Evolutionary conservation across 192 early-diverging fungal genomes (phyloP).

Genomic region (Gigaspora rosea): DNA sequence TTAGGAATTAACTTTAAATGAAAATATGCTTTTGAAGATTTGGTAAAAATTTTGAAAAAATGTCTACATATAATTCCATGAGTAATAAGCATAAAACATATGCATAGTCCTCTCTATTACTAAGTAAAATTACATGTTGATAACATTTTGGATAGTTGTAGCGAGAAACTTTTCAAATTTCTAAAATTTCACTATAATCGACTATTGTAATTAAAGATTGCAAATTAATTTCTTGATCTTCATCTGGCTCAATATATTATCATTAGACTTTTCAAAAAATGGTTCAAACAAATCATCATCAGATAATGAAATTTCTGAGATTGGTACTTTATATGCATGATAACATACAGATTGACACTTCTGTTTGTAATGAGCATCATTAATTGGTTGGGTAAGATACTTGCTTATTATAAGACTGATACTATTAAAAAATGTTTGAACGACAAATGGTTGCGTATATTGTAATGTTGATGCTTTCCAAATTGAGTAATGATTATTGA

Average conservation of each 20-base stretch:
- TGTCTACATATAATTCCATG: too few relatives aligned
- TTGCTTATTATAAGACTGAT: neutral
- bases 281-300: conserved; percentile 7
- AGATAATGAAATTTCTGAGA: neutral
- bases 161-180: too few relatives aligned
- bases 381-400: neutral
- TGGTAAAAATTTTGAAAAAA: too few relatives aligned
- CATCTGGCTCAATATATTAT: too few relatives aligned
- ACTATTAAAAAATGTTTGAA: neutral
- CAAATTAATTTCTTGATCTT: too few relatives aligned
- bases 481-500: neutral
- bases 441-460: neutral
- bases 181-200: too few relatives aligned
- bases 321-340: neutral
- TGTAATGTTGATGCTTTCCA: neutral
- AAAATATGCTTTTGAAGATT: too few relatives aligned
- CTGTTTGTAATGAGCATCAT: neutral
- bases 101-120: neutral
- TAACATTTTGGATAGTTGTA: neutral
- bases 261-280: neutral
- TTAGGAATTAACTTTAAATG: too few relatives aligned
- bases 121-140: conserved; percentile 2
- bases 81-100: neutral
- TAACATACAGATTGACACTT: neutral
- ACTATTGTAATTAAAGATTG: neutral